These are phyloP conservation scores for Fusarium lateritium DNA, from an alignment of 2,329 filamentous ascomycete genomes.

Conservation along the genomic window DNA sequence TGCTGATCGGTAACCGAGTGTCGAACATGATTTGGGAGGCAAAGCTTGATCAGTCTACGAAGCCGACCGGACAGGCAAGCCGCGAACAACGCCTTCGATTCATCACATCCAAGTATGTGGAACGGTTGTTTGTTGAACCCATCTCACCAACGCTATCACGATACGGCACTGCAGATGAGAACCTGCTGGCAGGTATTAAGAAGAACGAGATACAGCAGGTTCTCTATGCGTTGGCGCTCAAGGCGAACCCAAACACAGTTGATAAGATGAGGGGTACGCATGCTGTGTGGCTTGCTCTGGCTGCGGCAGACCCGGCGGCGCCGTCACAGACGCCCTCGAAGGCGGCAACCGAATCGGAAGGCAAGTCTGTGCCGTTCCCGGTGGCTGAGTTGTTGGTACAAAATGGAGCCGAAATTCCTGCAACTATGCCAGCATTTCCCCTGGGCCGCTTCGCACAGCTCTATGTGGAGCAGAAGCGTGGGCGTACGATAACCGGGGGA, in stretches of 20 bases:
- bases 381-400: slow-evolving; percentile 93
- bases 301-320: slow-evolving; percentile 90
- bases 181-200: slow-evolving; percentile 92
- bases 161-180: slow-evolving; percentile 86
- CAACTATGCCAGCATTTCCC: slow-evolving; percentile 82
- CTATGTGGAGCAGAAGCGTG: slow-evolving; percentile 86
- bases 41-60: slow-evolving; percentile 79
- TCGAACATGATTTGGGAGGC: slow-evolving; percentile 99
- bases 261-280: slow-evolving; percentile 92
- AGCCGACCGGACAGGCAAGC: slow-evolving; percentile 82
- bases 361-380: slow-evolving; percentile 80
- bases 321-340: slow-evolving; percentile 69
- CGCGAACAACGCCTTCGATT: slow-evolving; percentile 94
- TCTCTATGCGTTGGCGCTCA: slow-evolving; percentile 88
- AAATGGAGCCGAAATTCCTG: slow-evolving; percentile 91
- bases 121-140: slow-evolving; percentile 84
- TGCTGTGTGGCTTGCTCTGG: slow-evolving; percentile 90
- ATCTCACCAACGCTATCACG: slow-evolving; percentile 82
- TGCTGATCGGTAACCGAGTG: slow-evolving; percentile 92
- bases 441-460: slow-evolving; percentile 84
- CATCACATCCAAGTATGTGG: slow-evolving; percentile 95
- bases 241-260: slow-evolving; percentile 86
- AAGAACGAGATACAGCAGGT: slow-evolving; percentile 96
- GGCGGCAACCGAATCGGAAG: slow-evolving; percentile 59
- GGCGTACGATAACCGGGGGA: slow-evolving; percentile 59